Evolutionary conservation across 352 stramenopile genomes (phyloP).

Genomic region (Phytophthora europaea): DNA sequence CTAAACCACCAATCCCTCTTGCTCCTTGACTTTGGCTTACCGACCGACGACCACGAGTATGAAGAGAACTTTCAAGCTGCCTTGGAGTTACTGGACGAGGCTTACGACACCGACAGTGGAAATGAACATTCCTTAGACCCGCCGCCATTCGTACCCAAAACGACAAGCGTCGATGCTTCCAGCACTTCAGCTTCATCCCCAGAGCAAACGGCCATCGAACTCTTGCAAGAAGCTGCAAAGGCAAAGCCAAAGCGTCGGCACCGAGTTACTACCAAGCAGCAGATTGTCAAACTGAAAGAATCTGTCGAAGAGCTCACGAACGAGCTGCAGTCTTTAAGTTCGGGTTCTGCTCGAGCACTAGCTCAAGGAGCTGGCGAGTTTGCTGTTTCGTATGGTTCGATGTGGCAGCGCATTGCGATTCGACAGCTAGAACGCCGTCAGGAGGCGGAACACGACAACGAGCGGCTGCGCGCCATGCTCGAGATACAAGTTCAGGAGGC

Average conservation of each 20-base stretch:
- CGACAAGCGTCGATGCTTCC: constrained; percentile 1
- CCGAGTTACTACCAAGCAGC: constrained; percentile 20
- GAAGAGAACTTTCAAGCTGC: constrained; percentile 10
- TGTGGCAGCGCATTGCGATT: constrained; percentile 34
- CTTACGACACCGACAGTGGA: neutral
- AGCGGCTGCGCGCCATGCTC: constrained; percentile 21
- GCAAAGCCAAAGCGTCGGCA: constrained; percentile 1
- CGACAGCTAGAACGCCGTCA: constrained; percentile 25
- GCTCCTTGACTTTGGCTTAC: neutral
- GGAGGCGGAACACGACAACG: constrained; percentile 34
- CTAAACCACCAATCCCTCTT: neutral
- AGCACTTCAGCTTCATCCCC: constrained; percentile 11
- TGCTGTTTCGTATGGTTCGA: neutral
- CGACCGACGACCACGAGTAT: neutral
- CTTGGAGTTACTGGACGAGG: constrained; percentile 17
- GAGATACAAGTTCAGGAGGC: constrained; percentile 32
- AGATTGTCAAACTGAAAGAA: constrained; percentile 15
- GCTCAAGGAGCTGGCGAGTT: neutral
- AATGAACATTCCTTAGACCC: neutral
- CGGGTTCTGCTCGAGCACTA: neutral
- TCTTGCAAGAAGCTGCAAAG: neutral
- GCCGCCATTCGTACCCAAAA: neutral
- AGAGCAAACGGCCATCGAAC: neutral
- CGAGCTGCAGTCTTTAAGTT: constrained; percentile 10
- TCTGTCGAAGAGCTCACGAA: constrained; percentile 9